Percentiles rank a stretch among this genome's conserved stretches.
These are phyloP conservation scores for Rhytidiadelphus loreus DNA, from an alignment of 225 moss, liverwort and hornwort genomes.

Conservation along the genomic window DNA sequence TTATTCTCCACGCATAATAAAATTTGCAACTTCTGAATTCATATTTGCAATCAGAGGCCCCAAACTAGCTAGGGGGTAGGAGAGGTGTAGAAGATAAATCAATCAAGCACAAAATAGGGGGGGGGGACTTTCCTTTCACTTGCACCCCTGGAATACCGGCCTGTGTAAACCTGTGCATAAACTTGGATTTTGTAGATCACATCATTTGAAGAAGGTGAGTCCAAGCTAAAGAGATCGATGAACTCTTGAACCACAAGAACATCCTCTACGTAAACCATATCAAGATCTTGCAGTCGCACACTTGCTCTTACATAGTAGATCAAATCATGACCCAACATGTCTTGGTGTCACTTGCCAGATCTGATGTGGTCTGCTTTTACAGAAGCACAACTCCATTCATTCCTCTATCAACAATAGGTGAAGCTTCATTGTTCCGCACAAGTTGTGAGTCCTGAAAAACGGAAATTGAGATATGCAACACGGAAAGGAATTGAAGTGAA, in stretches of 20 bases:
- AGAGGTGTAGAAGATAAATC: too few relatives aligned
- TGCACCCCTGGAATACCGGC: too few relatives aligned
- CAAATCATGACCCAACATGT: neutral
- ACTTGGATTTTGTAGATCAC: neutral
- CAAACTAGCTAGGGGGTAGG: too few relatives aligned
- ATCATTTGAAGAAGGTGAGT: neutral
- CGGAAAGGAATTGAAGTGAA: neutral
- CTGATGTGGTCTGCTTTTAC: neutral
- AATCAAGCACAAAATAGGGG: too few relatives aligned
- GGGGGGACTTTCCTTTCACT: too few relatives aligned
- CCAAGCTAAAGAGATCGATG: neutral
- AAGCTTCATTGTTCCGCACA: neutral
- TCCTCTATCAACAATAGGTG: neutral
- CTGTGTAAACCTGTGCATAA: neutral
- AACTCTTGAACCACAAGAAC: neutral
- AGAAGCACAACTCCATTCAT: neutral
- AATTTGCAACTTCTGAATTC: too few relatives aligned
- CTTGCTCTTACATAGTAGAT: neutral
- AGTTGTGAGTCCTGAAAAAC: neutral
- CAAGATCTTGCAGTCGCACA: neutral
- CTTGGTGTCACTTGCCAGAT: neutral
- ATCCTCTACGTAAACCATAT: neutral
- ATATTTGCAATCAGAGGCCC: too few relatives aligned
- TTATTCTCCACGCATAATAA: too few relatives aligned
- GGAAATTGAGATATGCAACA: neutral